Base-by-base conservation (phyloP, 2,329 filamentous ascomycete genomes). In the Niveomyces coronatus region DNA sequence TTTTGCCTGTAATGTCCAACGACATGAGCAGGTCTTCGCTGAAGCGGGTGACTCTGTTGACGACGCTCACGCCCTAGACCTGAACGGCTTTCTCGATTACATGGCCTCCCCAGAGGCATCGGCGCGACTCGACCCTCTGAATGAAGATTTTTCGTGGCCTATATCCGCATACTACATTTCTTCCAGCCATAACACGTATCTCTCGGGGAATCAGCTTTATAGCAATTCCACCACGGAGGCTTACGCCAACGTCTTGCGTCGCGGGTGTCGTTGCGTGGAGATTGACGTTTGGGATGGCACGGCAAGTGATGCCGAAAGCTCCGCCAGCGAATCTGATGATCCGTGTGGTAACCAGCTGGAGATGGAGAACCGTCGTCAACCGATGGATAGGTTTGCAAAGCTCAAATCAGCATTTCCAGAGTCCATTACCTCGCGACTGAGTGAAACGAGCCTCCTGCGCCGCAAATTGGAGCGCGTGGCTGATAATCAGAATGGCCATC, bases 221-320 rank as follows among this genome's bases (percentile, higher is more conserved):
- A 89, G 86, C 49, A 77, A 82, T 44, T 91, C 86, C 37, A 93
- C 87, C 54, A 86, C 85, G 0, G 83, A 87, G 47, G 83, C 85
- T 3, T 95, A 95, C 65, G 85, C 85, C 47, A 80, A 80, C 35
- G 85, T 88, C 9, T 66, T 95, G 40, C 74, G 86, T 49, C 78
- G 85, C 36, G 87, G 86, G 3, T 94, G 88, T 50, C 80, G 88
- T 14, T 95, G 88, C 60, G 80, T 95, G 42, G 88, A 95, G 63
- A 85, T 95, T 43, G 88, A 95, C 53, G 93, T 91, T 50, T 95
- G 88, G 88, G 85, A 95, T 55, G 88, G 88, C 29, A 77, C 82
- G 40, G 81, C 87, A 51, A 86, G 52, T 52, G 82, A 58, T 71
- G 82, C 64, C 54, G 77, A 59, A 68, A 82, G 58, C 70, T 82